These are phyloP conservation scores for Cyberlindnera maritima DNA, from an alignment of 805 yeast species.

Conservation along the genomic window DNA sequence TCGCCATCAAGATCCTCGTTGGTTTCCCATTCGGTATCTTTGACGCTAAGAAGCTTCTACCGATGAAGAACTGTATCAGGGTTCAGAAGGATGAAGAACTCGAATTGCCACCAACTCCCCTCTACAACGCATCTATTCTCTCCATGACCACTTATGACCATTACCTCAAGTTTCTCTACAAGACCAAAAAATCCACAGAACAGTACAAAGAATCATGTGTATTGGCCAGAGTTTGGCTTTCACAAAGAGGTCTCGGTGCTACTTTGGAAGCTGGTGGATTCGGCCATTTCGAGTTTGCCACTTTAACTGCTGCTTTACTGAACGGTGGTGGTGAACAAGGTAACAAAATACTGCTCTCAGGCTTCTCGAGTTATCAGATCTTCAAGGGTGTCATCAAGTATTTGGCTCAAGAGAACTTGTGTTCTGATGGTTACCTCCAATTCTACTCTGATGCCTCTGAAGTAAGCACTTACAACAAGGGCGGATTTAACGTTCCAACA, in stretches of 20 bases:
- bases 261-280: conserved; percentile 71
- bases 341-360: conserved; percentile 73
- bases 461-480: conserved; percentile 40
- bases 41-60: conserved; percentile 71
- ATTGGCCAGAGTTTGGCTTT: conserved; percentile 85
- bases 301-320: conserved; percentile 74
- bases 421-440: conserved; percentile 59
- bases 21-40: conserved; percentile 73
- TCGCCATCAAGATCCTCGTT: conserved; percentile 67
- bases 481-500: conserved; percentile 72
- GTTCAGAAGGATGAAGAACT: conserved; percentile 40
- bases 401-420: conserved; percentile 75
- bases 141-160: conserved; percentile 66
- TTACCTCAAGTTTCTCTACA: conserved; percentile 72
- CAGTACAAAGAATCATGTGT: conserved; percentile 85
- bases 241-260: conserved; percentile 79
- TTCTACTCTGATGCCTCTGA: conserved; percentile 48
- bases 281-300: conserved; percentile 87
- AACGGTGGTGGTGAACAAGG: conserved; percentile 81
- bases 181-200: conserved; percentile 71
- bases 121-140: conserved; percentile 79
- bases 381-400: conserved; percentile 86
- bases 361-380: conserved; percentile 89
- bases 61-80: conserved; percentile 80
- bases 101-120: conserved; percentile 71